Conservation (phyloP, 257 asterid genomes). For the Jacaranda copaia region DNA sequence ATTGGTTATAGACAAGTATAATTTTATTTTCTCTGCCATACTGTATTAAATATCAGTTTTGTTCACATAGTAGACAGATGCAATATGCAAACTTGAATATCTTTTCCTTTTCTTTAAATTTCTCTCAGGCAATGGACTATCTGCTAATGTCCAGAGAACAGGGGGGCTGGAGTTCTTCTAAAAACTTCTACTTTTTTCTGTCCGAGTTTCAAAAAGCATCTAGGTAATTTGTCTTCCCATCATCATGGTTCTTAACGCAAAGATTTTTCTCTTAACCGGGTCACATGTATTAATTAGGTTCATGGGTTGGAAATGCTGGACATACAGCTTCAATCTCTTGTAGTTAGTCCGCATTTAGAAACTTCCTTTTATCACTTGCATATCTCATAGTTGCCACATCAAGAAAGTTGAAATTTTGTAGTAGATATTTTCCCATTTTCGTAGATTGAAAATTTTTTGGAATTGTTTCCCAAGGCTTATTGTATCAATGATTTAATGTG, state of each 20-base stretch:
- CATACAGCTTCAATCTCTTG: background rate
- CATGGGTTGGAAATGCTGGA: background rate
- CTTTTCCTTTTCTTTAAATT: slow-evolving; percentile 16
- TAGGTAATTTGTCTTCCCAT: slow-evolving; percentile 52
- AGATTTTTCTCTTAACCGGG: slow-evolving; percentile 15
- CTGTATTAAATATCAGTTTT: slow-evolving; percentile 18
- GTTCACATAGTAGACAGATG: slow-evolving; percentile 2
- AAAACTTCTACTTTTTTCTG: slow-evolving; percentile 65
- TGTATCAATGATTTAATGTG: too few species aligned
- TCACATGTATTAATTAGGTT: background rate
- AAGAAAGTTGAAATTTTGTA: background rate
- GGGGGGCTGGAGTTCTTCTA: slow-evolving; percentile 72
- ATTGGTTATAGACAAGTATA: slow-evolving; percentile 96
- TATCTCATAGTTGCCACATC: background rate
- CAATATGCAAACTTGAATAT: slow-evolving; percentile 14
- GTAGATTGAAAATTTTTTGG: too few species aligned
- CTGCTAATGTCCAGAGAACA: slow-evolving; percentile 73
- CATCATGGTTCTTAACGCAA: slow-evolving; percentile 17
- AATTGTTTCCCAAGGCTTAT: too few species aligned
- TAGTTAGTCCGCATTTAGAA: background rate
- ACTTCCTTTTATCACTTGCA: background rate
- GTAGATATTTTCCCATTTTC: too few species aligned
- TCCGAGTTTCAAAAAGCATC: slow-evolving; percentile 86
- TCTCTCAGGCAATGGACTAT: slow-evolving; percentile 85
- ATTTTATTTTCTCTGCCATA: slow-evolving; percentile 31